A percentile compares a stretch with the other conserved stretches of the same genome.
Conservation (phyloP, 2,329 filamentous ascomycete species). For the Fusarium beomiforme region DNA sequence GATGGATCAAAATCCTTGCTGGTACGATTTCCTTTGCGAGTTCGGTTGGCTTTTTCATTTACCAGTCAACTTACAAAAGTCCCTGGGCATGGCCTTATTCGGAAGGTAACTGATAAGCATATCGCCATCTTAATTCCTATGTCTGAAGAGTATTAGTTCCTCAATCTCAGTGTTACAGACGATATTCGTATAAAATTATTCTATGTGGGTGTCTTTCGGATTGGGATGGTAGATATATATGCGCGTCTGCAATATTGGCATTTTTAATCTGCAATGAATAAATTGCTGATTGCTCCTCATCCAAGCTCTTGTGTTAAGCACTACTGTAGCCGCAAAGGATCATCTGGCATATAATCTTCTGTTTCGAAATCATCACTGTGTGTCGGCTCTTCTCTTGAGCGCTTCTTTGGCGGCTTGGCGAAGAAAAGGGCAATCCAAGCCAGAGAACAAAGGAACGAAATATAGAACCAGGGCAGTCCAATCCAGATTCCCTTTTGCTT, state of each 20-base stretch:
- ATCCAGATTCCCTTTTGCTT: conserved; percentile 49
- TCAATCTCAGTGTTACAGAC: too few species aligned
- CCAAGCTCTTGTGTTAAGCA: not conserved
- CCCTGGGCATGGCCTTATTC: conserved; percentile 18
- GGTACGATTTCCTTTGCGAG: not conserved
- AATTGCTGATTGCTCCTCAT: not conserved
- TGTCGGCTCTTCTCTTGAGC: conserved; percentile 7
- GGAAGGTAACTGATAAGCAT: conserved; percentile 33
- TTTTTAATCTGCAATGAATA: too few species aligned
- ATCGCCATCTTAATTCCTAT: not conserved
- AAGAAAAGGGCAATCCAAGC: conserved; percentile 46
- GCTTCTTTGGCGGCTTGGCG: conserved; percentile 47
- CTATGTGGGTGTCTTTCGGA: conserved; percentile 21
- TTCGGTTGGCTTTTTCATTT: not conserved
- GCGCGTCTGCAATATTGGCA: not conserved
- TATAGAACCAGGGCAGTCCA: conserved; percentile 54
- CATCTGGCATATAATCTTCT: conserved; percentile 38
- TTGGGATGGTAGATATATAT: not conserved
- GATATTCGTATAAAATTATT: not conserved
- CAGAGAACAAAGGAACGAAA: conserved; percentile 45
- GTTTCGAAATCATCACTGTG: conserved; percentile 30
- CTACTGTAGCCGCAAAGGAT: conserved; percentile 39
- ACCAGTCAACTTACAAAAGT: conserved; percentile 34
- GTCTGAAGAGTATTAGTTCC: not conserved
- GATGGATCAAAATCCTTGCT: not conserved